Percentiles rank a stretch among this genome's conserved stretches.
Evolutionary conservation across 441 rosid species (phyloP).

Genomic region (Macaranga tanarius): DNA sequence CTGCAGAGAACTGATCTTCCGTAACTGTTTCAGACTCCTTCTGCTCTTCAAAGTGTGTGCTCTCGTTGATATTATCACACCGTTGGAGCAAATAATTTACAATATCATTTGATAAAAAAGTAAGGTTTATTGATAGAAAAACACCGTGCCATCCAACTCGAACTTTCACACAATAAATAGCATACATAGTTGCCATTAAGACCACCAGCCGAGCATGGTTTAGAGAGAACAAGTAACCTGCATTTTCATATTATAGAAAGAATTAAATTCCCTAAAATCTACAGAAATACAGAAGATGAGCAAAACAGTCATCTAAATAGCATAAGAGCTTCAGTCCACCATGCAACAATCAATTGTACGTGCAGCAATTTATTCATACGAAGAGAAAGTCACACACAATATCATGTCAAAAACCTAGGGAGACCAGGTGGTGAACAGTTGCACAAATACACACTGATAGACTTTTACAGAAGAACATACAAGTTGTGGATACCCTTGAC

Average conservation of each 20-base stretch:
- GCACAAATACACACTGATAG: neutral
- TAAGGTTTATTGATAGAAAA: slow-evolving; percentile 77
- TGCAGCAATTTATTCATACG: neutral
- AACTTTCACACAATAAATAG: slow-evolving; percentile 82
- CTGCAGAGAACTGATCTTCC: slow-evolving; percentile 68
- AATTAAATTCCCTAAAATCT: slow-evolving; percentile 16
- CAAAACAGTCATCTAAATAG: neutral
- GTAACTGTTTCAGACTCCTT: slow-evolving; percentile 56
- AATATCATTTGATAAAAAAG: slow-evolving; percentile 87
- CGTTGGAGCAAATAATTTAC: slow-evolving; percentile 70
- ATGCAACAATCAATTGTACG: neutral
- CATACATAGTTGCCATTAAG: slow-evolving; percentile 65
- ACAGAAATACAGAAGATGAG: neutral
- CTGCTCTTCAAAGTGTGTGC: slow-evolving; percentile 55
- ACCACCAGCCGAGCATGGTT: slow-evolving; percentile 92
- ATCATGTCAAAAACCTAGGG: neutral
- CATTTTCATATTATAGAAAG: slow-evolving; percentile 29
- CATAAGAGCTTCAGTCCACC: slow-evolving; percentile 4
- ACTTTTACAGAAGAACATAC: too few species aligned
- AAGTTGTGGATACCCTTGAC: too few species aligned
- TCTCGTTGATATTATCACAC: slow-evolving; percentile 79
- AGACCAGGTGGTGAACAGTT: neutral
- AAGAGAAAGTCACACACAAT: neutral
- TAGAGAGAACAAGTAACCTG: slow-evolving; percentile 93
- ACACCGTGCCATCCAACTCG: slow-evolving; percentile 97